A percentile compares a stretch with the other conserved stretches of the same genome.
Evolutionary conservation across 495 filamentous ascomycete genomes (phyloP).

Genomic region (Lentithecium fluviatile): DNA sequence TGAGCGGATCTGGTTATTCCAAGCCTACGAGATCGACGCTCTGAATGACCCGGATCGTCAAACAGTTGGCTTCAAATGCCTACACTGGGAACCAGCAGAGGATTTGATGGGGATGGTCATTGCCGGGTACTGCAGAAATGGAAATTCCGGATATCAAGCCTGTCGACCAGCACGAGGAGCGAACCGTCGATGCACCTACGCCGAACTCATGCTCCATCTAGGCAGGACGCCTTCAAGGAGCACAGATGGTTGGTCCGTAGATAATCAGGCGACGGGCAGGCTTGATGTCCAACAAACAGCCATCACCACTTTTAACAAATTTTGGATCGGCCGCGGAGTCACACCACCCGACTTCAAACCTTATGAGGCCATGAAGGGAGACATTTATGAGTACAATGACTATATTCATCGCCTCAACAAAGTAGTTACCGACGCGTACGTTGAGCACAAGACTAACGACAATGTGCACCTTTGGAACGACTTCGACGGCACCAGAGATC

Average conservation of each 20-base stretch:
- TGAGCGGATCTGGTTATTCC: slow-evolving; percentile 13
- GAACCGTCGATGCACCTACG: slow-evolving; percentile 3
- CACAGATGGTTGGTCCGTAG: no score
- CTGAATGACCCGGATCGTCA: background rate
- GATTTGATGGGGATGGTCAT: background rate
- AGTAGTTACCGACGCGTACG: background rate
- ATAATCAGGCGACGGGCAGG: background rate
- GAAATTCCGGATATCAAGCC: background rate
- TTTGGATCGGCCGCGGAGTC: background rate
- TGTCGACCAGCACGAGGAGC: background rate
- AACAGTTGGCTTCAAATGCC: slow-evolving; percentile 5
- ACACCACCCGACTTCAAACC: slow-evolving; percentile 4
- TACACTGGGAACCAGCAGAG: background rate
- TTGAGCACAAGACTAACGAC: background rate
- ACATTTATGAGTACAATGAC: slow-evolving; percentile 12
- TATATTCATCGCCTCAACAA: background rate
- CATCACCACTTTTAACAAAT: background rate
- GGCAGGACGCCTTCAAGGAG: no score
- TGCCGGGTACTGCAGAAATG: background rate
- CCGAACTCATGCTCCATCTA: slow-evolving; percentile 4
- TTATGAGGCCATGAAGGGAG: slow-evolving; percentile 4
- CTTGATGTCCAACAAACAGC: slow-evolving; percentile 1
- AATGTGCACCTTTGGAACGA: slow-evolving; percentile 7
- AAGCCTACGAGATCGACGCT: slow-evolving; percentile 15
- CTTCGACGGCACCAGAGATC: background rate